Percentiles rank a stretch among this genome's conserved stretches.
Evolutionary conservation across 768 basidiomycete genomes (phyloP).

Genomic region (Leccinum rimulosum): DNA sequence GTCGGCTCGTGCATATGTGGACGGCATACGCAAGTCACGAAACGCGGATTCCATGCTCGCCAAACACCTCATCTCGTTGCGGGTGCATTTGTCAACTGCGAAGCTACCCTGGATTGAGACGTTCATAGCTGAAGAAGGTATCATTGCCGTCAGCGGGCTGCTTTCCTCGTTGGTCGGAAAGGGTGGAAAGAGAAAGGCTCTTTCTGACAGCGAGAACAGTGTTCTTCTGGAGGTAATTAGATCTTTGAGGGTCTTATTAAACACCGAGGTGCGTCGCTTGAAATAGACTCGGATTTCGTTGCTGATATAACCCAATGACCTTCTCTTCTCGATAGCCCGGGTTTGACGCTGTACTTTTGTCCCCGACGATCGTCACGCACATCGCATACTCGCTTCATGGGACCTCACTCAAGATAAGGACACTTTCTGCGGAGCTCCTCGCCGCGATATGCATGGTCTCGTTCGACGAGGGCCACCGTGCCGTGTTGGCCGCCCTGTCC

Average conservation of each 20-base stretch:
- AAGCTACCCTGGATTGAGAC: slow-evolving; percentile 74
- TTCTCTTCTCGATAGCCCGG: slow-evolving; percentile 50
- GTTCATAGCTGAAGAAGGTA: slow-evolving; percentile 64
- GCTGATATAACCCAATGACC: neutral
- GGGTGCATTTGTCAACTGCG: slow-evolving; percentile 84
- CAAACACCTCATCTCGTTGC: slow-evolving; percentile 77
- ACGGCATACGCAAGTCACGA: slow-evolving; percentile 55
- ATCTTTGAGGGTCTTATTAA: slow-evolving; percentile 78
- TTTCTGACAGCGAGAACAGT: slow-evolving; percentile 63
- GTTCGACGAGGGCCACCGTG: slow-evolving; percentile 63
- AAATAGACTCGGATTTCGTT: neutral
- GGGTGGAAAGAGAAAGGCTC: slow-evolving; percentile 56
- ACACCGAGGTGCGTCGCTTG: slow-evolving; percentile 62
- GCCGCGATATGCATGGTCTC: slow-evolving; percentile 83
- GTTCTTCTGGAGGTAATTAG: slow-evolving; percentile 73
- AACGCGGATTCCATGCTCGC: slow-evolving; percentile 57
- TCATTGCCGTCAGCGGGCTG: slow-evolving; percentile 57
- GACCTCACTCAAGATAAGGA: slow-evolving; percentile 65
- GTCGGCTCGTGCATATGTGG: slow-evolving; percentile 62
- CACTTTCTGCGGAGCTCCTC: slow-evolving; percentile 71
- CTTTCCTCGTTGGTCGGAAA: slow-evolving; percentile 64
- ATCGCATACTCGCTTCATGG: slow-evolving; percentile 70
- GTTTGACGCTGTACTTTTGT: slow-evolving; percentile 62
- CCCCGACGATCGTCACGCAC: slow-evolving; percentile 65
- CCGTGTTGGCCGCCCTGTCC: slow-evolving; percentile 74